Base-by-base conservation (phyloP, 768 basidiomycete genomes). In the Suillus americanus region DNA sequence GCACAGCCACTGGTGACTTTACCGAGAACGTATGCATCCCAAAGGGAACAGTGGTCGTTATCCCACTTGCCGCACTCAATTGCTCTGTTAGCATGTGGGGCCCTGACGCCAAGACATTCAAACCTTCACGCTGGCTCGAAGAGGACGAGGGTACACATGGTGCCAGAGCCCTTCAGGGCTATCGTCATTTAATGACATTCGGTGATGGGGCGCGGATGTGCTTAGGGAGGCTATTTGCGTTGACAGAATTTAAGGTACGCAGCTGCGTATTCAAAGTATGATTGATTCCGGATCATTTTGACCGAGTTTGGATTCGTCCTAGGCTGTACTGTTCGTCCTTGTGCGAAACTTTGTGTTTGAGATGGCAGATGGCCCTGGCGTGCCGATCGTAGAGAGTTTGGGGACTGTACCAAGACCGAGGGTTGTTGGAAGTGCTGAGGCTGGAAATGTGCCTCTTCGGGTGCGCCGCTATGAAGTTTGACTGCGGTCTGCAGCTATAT, bases 131-230 rank as follows among this genome's bases (percentile, higher is more conserved):
- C 3, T 85, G 83, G 83, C 66, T 80, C 18, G 62, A 68, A 6
- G 71, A 71, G 18, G 67, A 50, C 13, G 76, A 77, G 1, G 67
- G 75, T 3, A 66, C 71, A 14, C 55, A 38, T 4, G n/a, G 23
- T 3, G 66, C 66, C 43, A 63, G 38, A 40, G 76, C 77, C 38
- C 68, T 80, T 43, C 77, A 77, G 38, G 78, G 79, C 2, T 74
- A 79, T 50, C 70, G 73, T 18, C 82, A 83, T 38, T 56, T 83
- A 3, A 72, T 81, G 62, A 80, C 80, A 1, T 83, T 84, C 64
- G 66, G 75, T 2, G 82, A 84, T 62, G 83, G 83, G 0, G 79
- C 80, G 3, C 72, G 82, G 41, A 76, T 72, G n/a, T 85, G 83
- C 66, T 72, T 82, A 16, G 83, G 83, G 18, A 79, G 76, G 50